Base-by-base conservation (phyloP, 2,329 filamentous ascomycete species). In the Diaporthe velutina region DNA sequence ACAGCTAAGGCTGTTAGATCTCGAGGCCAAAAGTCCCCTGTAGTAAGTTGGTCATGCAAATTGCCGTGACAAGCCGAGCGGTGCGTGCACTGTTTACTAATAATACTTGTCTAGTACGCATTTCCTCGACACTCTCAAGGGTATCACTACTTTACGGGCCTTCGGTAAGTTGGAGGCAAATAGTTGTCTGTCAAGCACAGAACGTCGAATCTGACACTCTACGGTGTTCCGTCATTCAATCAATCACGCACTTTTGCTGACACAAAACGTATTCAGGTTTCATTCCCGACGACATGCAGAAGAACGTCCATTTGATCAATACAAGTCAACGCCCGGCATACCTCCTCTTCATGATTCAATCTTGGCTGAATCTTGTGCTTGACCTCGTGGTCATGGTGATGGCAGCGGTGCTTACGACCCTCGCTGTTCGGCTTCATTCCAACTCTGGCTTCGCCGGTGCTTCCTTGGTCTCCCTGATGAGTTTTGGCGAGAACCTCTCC, bases 321-420 rank as follows among this genome's bases (percentile, higher is more conserved):
- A 83, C 80, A 1, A 91, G 89, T 0, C 90, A 92, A 74, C 81
- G 86, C 8, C 90, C 91, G 1, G 88, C 87, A 6, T 92, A 92
- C 77, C 84, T 91, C 0, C 83, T 92, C 2, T 86, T 85, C 58
- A 87, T 88, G 78, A 86, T 92, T 48, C 90, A 92, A 79, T 85
- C 87, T 54, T 92, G 90, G 90, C 84, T 92, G 0, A 84, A 79
- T 0, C 82, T 92, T 0, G 85, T 86, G 0, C 81, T 92, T 2
- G 84, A 88, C 67, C 76, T 90, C 5, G 78, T 90, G 0, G 86
- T 90, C 0, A 85, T 87, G 0, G 82, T 82, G 1, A 81, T 91
- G n/a, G 87, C 88, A 0, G 81, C 87, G 1, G 75, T 87, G 2
- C 79, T 91, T 0, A 84, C 90, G 2, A 80, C 85, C 0, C 80